Conservation (phyloP, 768 basidiomycete genomes). For the Suillus paluster region DNA sequence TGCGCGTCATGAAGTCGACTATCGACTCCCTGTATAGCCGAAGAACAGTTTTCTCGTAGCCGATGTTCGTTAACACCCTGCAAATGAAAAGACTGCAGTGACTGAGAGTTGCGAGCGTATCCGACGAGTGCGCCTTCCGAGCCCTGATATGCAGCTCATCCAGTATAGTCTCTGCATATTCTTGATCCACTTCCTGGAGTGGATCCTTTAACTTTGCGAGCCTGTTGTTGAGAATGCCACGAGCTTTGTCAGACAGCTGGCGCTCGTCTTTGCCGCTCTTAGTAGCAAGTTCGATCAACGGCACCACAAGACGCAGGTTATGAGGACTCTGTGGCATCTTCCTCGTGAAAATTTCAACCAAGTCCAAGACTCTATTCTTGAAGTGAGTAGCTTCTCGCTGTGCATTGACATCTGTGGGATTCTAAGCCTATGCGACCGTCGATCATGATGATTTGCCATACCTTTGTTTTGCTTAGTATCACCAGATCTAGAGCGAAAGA, state of each 20-base stretch:
- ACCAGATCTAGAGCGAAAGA: conserved; percentile 73
- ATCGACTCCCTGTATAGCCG: conserved; percentile 69
- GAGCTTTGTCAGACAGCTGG: conserved; percentile 89
- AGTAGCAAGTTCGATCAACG: conserved; percentile 77
- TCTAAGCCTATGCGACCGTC: conserved; percentile 1
- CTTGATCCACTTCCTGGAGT: conserved; percentile 43
- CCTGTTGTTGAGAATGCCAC: conserved; percentile 74
- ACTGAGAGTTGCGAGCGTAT: conserved; percentile 66
- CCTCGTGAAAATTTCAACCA: conserved; percentile 85
- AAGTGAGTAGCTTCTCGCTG: conserved; percentile 94
- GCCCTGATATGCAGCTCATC: conserved; percentile 74
- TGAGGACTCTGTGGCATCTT: conserved; percentile 77
- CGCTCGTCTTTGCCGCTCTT: conserved; percentile 74
- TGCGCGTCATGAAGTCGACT: conserved; percentile 77
- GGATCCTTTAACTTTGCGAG: conserved; percentile 74
- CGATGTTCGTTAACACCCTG: conserved; percentile 48
- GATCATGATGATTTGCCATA: conserved; percentile 26
- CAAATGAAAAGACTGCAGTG: conserved; percentile 74
- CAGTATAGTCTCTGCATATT: conserved; percentile 51
- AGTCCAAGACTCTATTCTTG: conserved; percentile 93
- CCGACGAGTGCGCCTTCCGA: conserved; percentile 62
- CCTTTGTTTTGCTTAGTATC: conserved; percentile 71
- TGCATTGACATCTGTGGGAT: conserved; percentile 56
- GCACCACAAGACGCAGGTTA: conserved; percentile 67
- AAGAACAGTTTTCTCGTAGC: conserved; percentile 46